Evolutionary conservation across 2,329 filamentous ascomycete genomes (phyloP).

Genomic region (Calonectria pseudoturangicola): DNA sequence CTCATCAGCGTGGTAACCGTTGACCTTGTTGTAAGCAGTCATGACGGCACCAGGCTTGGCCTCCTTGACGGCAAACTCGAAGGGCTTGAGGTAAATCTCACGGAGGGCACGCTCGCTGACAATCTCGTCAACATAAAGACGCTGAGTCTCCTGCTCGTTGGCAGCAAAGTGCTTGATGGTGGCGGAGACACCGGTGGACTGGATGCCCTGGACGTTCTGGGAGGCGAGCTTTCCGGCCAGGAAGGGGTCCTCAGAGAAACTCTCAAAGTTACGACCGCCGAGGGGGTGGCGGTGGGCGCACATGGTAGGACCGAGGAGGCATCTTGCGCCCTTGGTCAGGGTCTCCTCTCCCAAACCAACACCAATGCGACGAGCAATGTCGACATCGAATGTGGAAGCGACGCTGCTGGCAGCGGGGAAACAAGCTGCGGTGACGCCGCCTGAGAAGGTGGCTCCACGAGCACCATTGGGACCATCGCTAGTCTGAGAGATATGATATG

Average conservation of each 20-base stretch:
- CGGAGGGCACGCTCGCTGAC: conserved; percentile 41
- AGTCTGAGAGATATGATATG: neutral
- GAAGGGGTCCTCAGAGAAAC: conserved; percentile 24
- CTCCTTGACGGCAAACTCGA: conserved; percentile 61
- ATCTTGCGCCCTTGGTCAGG: conserved; percentile 17
- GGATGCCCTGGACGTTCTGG: conserved; percentile 16
- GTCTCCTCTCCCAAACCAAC: conserved; percentile 20
- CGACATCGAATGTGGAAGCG: conserved; percentile 19
- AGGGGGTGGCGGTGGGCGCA: conserved; percentile 23
- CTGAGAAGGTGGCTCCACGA: conserved; percentile 2
- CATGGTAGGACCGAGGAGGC: conserved; percentile 22
- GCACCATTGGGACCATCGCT: conserved; percentile 19
- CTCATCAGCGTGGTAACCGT: conserved; percentile 59
- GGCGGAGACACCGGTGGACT: conserved; percentile 51
- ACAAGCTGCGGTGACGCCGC: conserved; percentile 6
- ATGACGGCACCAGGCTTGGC: conserved; percentile 59
- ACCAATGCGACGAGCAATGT: conserved; percentile 12
- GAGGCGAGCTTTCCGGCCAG: conserved; percentile 20
- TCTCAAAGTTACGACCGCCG: conserved; percentile 25
- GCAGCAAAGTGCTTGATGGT: conserved; percentile 47
- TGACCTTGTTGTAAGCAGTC: conserved; percentile 57
- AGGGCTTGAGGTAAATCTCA: conserved; percentile 57
- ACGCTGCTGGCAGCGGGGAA: conserved; percentile 22
- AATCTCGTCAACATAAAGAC: conserved; percentile 37
- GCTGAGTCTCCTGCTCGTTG: conserved; percentile 57